These are phyloP conservation scores for Lolium rigidum DNA, from an alignment of 176 grass and related monocot species.

Conservation along the genomic window DNA sequence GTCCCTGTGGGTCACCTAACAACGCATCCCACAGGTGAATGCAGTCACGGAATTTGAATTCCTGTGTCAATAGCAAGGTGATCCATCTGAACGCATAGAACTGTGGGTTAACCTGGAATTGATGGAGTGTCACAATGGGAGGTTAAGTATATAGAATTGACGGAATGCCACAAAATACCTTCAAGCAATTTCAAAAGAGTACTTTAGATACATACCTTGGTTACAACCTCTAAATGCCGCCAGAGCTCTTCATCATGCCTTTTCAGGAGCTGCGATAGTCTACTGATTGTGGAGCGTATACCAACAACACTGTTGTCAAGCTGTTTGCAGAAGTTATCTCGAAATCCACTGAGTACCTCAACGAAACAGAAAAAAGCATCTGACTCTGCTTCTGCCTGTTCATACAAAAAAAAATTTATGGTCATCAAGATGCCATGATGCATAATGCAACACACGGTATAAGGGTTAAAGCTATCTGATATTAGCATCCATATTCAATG, in stretches of 20 bases:
- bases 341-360: constrained; percentile 85
- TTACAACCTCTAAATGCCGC: constrained; percentile 92
- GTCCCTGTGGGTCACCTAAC: constrained; percentile 82
- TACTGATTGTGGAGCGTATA: constrained; percentile 85
- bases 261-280: constrained; percentile 87
- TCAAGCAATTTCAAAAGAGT: constrained; percentile 9
- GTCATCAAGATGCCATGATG: constrained; percentile 1
- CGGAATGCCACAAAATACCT: not conserved
- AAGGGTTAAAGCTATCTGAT: not conserved
- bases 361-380: constrained; percentile 97
- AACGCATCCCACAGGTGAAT: constrained; percentile 85
- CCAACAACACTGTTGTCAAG: constrained; percentile 95
- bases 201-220: constrained; percentile 66
- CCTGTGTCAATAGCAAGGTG: constrained; percentile 87
- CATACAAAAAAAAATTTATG: not conserved
- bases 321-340: constrained; percentile 98
- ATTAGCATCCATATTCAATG: not conserved
- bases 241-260: constrained; percentile 98
- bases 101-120: constrained; percentile 86
- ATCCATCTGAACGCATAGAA: constrained; percentile 99
- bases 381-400: constrained; percentile 71
- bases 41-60: constrained; percentile 87
- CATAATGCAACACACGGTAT: constrained; percentile 10
- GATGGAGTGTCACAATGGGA: not conserved
- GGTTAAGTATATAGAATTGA: not conserved